These are phyloP conservation scores for Phycomyces blakesleeanus DNA, from an alignment of 192 early-diverging fungal genomes.

Conservation along the genomic window DNA sequence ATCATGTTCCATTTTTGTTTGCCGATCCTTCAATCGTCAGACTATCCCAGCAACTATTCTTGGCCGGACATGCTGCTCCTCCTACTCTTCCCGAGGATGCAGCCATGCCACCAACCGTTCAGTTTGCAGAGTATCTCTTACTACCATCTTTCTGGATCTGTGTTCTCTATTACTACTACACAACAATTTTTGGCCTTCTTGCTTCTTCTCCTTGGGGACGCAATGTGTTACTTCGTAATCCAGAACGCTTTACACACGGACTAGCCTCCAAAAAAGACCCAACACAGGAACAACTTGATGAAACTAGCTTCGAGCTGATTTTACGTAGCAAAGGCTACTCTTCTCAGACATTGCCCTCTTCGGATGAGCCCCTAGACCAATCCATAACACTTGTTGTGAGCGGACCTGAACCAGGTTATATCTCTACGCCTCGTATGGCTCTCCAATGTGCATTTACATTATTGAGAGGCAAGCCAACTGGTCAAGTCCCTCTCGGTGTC, in stretches of 20 bases:
- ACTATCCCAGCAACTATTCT: slow-evolving; percentile 49
- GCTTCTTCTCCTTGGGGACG: slow-evolving; percentile 50
- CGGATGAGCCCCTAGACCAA: slow-evolving; percentile 33
- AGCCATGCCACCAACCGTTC: slow-evolving; percentile 44
- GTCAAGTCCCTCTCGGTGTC: slow-evolving; percentile 43
- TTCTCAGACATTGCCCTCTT: slow-evolving; percentile 1
- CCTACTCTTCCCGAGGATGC: slow-evolving; percentile 32
- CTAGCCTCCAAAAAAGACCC: slow-evolving; percentile 55
- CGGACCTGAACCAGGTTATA: slow-evolving; percentile 69
- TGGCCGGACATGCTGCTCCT: slow-evolving; percentile 39
- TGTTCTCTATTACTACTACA: slow-evolving; percentile 15
- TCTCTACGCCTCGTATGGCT: slow-evolving; percentile 56
- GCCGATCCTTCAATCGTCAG: slow-evolving; percentile 49
- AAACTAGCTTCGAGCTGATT: slow-evolving; percentile 48
- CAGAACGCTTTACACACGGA: slow-evolving; percentile 57
- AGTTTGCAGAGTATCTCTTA: slow-evolving; percentile 60
- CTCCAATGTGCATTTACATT: slow-evolving; percentile 53
- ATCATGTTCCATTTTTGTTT: slow-evolving; percentile 51
- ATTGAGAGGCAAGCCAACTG: slow-evolving; percentile 37
- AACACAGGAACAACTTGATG: slow-evolving; percentile 46
- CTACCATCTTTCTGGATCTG: slow-evolving; percentile 36
- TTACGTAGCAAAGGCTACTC: slow-evolving; percentile 56
- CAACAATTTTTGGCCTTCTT: slow-evolving; percentile 43
- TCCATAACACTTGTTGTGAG: slow-evolving; percentile 48
- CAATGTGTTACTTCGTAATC: slow-evolving; percentile 51